Evolutionary conservation across 2,329 filamentous ascomycete genomes (phyloP).

Genomic region (Orbilia javanica): DNA sequence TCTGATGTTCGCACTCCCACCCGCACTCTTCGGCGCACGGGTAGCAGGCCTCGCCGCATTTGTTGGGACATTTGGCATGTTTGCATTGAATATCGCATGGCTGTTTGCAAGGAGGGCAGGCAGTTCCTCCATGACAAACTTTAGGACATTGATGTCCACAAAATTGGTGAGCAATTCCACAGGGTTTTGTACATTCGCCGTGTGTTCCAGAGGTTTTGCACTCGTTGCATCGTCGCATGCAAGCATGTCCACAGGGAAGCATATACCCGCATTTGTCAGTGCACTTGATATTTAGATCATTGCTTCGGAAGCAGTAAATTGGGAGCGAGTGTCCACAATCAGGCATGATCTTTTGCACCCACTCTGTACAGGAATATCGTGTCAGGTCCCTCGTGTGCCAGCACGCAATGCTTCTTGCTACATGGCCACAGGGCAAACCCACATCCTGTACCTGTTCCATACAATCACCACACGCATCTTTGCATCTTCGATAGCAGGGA

Average conservation of each 20-base stretch:
- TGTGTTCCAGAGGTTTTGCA: constrained; percentile 66
- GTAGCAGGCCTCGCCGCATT: constrained; percentile 73
- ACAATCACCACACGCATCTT: constrained; percentile 61
- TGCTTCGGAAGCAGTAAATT: constrained; percentile 68
- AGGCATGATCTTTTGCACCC: constrained; percentile 68
- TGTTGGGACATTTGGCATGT: constrained; percentile 71
- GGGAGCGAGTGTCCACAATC: constrained; percentile 71
- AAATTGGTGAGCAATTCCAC: constrained; percentile 69
- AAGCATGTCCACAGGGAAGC: constrained; percentile 63
- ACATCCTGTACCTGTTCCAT: constrained; percentile 33
- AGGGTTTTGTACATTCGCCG: constrained; percentile 67
- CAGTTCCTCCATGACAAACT: constrained; percentile 69
- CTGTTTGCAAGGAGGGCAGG: constrained; percentile 68
- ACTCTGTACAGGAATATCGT: constrained; percentile 68
- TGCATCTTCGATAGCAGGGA: constrained; percentile 64
- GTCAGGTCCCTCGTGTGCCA: constrained; percentile 66
- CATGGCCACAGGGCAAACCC: constrained; percentile 60
- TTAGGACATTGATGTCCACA: constrained; percentile 72
- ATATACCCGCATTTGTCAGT: constrained; percentile 21
- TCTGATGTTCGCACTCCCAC: constrained; percentile 71
- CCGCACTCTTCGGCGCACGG: constrained; percentile 73
- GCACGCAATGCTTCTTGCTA: constrained; percentile 61
- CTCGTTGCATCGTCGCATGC: constrained; percentile 67
- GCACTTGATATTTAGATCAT: constrained; percentile 65
- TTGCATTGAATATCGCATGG: constrained; percentile 72